phyloP scores from a whole-genome alignment of 2,329 filamentous ascomycete genomes.

The Delphinella strobiligena region DNA sequence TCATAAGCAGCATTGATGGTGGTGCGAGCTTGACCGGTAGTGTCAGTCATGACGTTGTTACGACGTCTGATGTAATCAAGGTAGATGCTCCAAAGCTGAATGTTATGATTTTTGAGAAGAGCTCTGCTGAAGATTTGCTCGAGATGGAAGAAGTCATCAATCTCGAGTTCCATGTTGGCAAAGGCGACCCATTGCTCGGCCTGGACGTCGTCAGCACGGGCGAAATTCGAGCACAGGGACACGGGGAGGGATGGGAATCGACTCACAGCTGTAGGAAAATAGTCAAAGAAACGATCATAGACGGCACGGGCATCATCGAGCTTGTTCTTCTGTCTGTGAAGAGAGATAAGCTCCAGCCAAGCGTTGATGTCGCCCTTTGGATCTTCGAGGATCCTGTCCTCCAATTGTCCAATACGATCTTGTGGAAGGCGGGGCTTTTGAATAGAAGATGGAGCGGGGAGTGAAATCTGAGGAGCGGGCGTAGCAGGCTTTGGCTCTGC shows the following conservation, averaged over 20 bases:
- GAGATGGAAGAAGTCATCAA: conserved; percentile 68
- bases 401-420: conserved; percentile 67
- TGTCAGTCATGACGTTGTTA: conserved; percentile 75
- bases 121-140: conserved; percentile 76
- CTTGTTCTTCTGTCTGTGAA: conserved; percentile 71
- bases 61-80: conserved; percentile 88
- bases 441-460: conserved; percentile 14
- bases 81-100: conserved; percentile 85
- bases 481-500: conserved; percentile 11
- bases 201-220: conserved; percentile 40
- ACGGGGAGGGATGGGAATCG: not conserved
- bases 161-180: conserved; percentile 76
- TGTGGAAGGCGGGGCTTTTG: conserved; percentile 49
- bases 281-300: conserved; percentile 75
- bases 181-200: conserved; percentile 86
- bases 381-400: conserved; percentile 85
- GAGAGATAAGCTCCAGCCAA: conserved; percentile 77
- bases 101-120: conserved; percentile 66
- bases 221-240: not conserved
- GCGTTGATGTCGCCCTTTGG: conserved; percentile 85
- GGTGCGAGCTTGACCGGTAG: conserved; percentile 61
- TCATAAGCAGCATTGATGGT: conserved; percentile 82
- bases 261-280: conserved; percentile 87
- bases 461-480: conserved; percentile 13
- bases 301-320: conserved; percentile 66